phyloP scores from a whole-genome alignment of 2,329 filamentous ascomycete species.

The Colletotrichum orbiculare region DNA sequence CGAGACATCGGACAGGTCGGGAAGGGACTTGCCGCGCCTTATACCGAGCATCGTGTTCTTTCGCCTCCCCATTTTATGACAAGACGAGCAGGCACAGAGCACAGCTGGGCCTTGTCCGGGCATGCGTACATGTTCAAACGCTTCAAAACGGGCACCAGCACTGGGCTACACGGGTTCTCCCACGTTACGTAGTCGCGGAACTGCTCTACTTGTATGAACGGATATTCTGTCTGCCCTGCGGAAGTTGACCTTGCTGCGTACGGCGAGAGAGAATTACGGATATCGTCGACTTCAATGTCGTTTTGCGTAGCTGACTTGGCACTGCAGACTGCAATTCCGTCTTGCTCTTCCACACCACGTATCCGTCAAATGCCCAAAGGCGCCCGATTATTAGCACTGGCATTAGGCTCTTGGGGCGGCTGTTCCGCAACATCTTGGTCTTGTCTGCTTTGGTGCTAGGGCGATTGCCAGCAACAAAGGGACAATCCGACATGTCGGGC shows the following conservation, averaged over 20 bases:
- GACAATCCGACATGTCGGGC: constrained; percentile 30
- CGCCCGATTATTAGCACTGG: constrained; percentile 2
- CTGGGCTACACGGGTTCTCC: no score
- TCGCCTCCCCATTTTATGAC: not conserved
- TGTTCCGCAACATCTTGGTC: constrained; percentile 27
- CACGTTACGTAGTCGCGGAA: constrained; percentile 4
- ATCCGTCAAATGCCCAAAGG: no score
- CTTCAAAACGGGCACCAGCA: not conserved
- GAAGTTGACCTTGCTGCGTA: no score
- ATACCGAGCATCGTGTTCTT: constrained; percentile 1
- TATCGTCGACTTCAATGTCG: no score
- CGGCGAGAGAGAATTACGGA: no score
- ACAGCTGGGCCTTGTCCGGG: constrained; percentile 16
- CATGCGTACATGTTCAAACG: constrained; percentile 11
- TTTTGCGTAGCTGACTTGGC: no score
- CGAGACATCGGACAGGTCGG: constrained; percentile 9
- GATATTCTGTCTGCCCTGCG: no score
- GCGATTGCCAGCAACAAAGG: constrained; percentile 22
- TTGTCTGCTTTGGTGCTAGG: constrained; percentile 30
- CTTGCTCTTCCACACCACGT: no score
- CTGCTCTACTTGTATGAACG: no score
- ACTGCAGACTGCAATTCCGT: no score
- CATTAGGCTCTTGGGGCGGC: constrained; percentile 34
- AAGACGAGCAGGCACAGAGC: not conserved
- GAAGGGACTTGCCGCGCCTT: constrained; percentile 4